A percentile compares a stretch with the other conserved stretches of the same genome.
Conservation (phyloP, 352 stramenopile genomes). For the Globisporangium nodosum region DNA sequence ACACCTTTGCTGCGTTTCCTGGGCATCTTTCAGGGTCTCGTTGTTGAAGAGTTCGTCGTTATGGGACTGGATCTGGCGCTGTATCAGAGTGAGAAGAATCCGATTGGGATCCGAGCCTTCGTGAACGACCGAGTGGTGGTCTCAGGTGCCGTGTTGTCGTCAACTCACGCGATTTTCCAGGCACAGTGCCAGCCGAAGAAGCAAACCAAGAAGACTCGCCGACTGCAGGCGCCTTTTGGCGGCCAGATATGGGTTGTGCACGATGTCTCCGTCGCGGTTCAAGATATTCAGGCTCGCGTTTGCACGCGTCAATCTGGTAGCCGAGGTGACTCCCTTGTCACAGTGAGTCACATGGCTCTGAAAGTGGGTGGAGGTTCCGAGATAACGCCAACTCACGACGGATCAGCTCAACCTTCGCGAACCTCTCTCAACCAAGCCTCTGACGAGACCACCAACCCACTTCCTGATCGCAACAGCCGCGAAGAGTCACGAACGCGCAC, state of each 20-base stretch:
- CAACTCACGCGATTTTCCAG: conserved; percentile 23
- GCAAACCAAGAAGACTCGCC: conserved; percentile 9
- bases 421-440: not conserved
- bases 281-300: conserved; percentile 57
- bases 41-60: conserved; percentile 53
- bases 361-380: conserved; percentile 40
- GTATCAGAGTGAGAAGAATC: conserved; percentile 66
- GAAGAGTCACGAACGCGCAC: conserved; percentile 9
- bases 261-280: conserved; percentile 37
- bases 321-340: conserved; percentile 56
- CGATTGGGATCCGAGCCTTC: conserved; percentile 54
- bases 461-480: not conserved
- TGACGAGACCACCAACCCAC: not conserved
- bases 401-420: conserved; percentile 3
- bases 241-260: conserved; percentile 34
- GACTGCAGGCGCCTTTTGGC: conserved; percentile 19
- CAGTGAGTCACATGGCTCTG: conserved; percentile 43
- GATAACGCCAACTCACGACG: conserved; percentile 21
- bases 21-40: conserved; percentile 32
- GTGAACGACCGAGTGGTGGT: conserved; percentile 56
- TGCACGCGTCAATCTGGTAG: conserved; percentile 62
- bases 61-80: conserved; percentile 62
- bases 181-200: not conserved
- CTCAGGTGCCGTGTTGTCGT: conserved; percentile 32
- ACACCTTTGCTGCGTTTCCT: too few relatives aligned